Base-by-base conservation (phyloP, 129 eudicot genomes). In the Saussurea involucrata region DNA sequence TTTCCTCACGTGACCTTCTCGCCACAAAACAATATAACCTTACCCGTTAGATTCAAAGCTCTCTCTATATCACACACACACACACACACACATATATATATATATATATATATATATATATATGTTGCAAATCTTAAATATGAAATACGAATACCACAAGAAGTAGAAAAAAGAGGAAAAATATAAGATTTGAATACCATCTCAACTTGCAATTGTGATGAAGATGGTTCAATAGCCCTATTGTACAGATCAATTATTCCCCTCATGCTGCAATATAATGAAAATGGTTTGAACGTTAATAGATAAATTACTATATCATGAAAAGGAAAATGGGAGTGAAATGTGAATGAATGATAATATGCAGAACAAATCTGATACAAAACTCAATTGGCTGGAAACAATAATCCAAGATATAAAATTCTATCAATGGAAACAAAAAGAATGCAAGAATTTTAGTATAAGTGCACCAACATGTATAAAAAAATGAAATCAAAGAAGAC, bases 221-320 rank as follows among this genome's bases (percentile, higher is more conserved):
- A 73, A 20, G 79, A 80, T 36, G 84, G 80, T 34, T 80, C 80
- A 0, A 66, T 80, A 69, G 80, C 84, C 70, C 79, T 58, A 17
- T 80, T 74, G 58, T 80, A 80, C 15, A 80, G 80, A 40, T 80
- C 84, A 5, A 80, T 37, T 20, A 80, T 58, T 67, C 75, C 80
- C 28, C 80, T 74, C 84, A 74, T 80, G 75, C 84, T 74, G 76
- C 66, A 68, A 49, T 46, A 33, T 22, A 8, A 27, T 9, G 32
- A 63, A 78, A 60, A 4, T 24, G 28, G 13, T 24, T 7, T 5
- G 1, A 37, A 66, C 0, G 27, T 60, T 6, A 58, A 53, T 37
- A 29, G 15, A 68, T 32, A 68, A 40, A 4, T 25, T 34, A 18
- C 61, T 37, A 64, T 49, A 49, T 49, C 21, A 49, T 49, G 8